These are phyloP conservation scores for Podaxis rugospora DNA, from an alignment of 768 basidiomycete genomes.

Conservation along the genomic window DNA sequence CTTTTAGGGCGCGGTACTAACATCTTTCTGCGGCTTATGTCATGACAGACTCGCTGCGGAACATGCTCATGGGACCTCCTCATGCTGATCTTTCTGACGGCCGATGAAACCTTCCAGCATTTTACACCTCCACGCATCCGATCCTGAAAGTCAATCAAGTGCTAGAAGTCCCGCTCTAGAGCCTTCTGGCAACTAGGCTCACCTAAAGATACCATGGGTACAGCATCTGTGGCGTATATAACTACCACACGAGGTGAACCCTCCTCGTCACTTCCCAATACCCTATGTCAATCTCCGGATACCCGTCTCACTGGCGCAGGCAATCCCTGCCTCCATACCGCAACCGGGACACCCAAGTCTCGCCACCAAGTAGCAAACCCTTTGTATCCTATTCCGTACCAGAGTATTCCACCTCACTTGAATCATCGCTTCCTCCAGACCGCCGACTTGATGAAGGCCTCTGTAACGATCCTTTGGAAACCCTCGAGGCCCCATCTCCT, in stretches of 20 bases:
- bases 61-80: neutral
- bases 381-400: conserved; percentile 2
- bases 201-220: conserved; percentile 2
- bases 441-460: conserved; percentile 34
- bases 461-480: conserved; percentile 21
- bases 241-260: neutral
- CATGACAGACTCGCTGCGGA: neutral
- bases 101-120: neutral
- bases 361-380: conserved; percentile 7
- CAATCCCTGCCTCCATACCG: conserved; percentile 5
- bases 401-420: neutral
- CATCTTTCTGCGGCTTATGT: neutral
- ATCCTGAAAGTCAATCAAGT: conserved; percentile 3
- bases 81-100: neutral
- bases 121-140: neutral
- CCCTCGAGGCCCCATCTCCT: conserved; percentile 18
- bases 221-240: neutral
- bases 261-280: neutral
- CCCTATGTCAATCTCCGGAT: conserved; percentile 1
- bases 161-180: conserved; percentile 5
- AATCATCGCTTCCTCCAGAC: conserved; percentile 24
- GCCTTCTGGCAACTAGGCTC: neutral
- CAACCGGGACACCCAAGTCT: neutral
- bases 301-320: conserved; percentile 3
- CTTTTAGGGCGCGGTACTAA: neutral